Evolutionary conservation across 345 rosid species (phyloP).

Genomic region (Pistacia atlantica): DNA sequence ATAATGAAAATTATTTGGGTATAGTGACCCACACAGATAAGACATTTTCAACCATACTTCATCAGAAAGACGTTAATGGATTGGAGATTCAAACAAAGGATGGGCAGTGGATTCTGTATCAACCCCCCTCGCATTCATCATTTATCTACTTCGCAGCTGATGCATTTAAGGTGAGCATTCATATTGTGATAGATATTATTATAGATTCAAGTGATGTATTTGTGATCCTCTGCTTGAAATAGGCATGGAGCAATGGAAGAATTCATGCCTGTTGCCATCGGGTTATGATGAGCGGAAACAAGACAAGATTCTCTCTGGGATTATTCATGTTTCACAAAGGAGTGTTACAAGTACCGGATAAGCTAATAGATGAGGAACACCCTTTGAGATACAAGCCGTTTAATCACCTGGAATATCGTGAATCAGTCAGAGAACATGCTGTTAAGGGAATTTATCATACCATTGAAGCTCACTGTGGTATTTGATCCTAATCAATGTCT

Average conservation of each 20-base stretch:
- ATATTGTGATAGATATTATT: background rate
- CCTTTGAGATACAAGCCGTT: constrained; percentile 40
- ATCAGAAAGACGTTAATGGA: too few species aligned
- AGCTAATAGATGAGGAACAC: constrained; percentile 34
- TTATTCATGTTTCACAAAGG: constrained; percentile 28
- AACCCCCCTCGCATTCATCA: constrained; percentile 47
- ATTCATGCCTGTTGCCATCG: background rate
- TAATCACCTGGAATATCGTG: background rate
- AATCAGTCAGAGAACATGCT: constrained; percentile 10
- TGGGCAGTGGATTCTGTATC: constrained; percentile 43
- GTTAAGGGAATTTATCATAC: background rate
- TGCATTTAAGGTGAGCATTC: constrained; percentile 48
- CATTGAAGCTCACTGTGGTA: background rate
- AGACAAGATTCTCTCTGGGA: constrained; percentile 28
- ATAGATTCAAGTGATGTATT: background rate
- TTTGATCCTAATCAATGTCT: background rate
- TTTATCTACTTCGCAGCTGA: constrained; percentile 48
- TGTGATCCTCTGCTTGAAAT: background rate
- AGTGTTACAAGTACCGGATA: constrained; percentile 31
- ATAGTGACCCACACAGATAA: constrained; percentile 43
- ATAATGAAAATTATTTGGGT: constrained; percentile 32
- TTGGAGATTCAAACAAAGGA: constrained; percentile 36
- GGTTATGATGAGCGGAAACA: background rate
- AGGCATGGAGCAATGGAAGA: constrained; percentile 18
- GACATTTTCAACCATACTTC: too few species aligned